Evolutionary conservation across 371 early-diverging fungal genomes (phyloP), one percentile per base, ranked within the genome.

Genomic region (Hamiltosporidium tvaerminnensis): DNA sequence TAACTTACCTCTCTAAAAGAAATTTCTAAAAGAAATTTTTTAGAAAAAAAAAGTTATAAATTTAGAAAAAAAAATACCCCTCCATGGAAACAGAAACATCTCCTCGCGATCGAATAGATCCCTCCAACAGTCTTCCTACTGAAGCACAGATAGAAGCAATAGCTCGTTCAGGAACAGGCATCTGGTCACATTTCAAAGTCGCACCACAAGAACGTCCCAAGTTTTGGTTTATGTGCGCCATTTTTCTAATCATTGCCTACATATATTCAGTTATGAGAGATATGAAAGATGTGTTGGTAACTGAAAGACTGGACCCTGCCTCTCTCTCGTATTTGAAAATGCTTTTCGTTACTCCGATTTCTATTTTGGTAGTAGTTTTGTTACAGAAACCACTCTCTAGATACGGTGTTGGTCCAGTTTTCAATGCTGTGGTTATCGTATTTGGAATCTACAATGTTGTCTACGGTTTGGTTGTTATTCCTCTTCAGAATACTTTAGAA

Each of bases 181-280:
- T n/a, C n/a, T 65, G 59, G 0, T 57, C 66, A 36, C 65, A 71
- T 49, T 70, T 74, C 52, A 66, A 68, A 44, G 65, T 79, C 1
- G 70, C 77, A n/a, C 59, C 50, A 12, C 56, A 63, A n/a, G 80
- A 79, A 63, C 53, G 62, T 16, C 41, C 61, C 23, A 75, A 72
- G 59, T 79, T 79, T 57, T 69, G 62, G 33, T 12, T 68, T 12
- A 65, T 79, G 58, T 70, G 66, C 23, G 47, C 59, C 32, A 70
- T 77, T 69, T 77, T 77, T 66, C 67, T 66, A 53, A 62, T 70
- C 36, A 77, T 77, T 34, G 73, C 67, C 0, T 69, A 71, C 35
- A 69, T 76, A 61, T 79, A 79, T 60, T 75, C 77, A 16, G 66
- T 79, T 55, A 68, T 76, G 57, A 71, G 80, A 65, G 80, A 80